These are phyloP conservation scores for Arthrobotrys iridis DNA, from an alignment of 2,329 filamentous ascomycete species.

Conservation along the genomic window DNA sequence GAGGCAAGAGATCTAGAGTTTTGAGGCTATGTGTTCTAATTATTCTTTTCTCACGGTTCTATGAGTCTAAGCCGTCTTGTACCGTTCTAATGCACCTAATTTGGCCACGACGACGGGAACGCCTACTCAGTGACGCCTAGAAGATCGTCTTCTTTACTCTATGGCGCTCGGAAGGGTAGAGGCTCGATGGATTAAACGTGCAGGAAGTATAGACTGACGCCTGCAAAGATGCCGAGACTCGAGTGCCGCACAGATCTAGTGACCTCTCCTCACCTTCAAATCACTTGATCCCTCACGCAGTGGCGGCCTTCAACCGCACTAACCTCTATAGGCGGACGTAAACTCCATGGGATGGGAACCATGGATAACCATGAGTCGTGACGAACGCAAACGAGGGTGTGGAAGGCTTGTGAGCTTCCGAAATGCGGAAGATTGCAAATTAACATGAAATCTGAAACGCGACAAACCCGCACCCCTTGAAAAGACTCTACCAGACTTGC, in stretches of 20 bases:
- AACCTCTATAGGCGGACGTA: slow-evolving; percentile 17
- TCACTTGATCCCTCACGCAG: slow-evolving; percentile 36
- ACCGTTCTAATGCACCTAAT: slow-evolving; percentile 15
- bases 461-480: slow-evolving; percentile 8
- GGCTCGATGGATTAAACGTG: neutral
- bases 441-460: slow-evolving; percentile 20
- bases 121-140: slow-evolving; percentile 11
- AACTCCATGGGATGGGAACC: slow-evolving; percentile 13
- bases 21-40: slow-evolving; percentile 5
- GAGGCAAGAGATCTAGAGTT: slow-evolving; percentile 23
- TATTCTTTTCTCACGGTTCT: neutral
- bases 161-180: neutral
- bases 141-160: neutral
- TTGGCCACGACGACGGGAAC: slow-evolving; percentile 18
- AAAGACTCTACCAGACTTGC: neutral
- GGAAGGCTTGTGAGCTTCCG: slow-evolving; percentile 39
- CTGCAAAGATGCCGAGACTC: slow-evolving; percentile 6
- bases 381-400: slow-evolving; percentile 27
- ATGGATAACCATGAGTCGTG: slow-evolving; percentile 41
- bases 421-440: slow-evolving; percentile 35
- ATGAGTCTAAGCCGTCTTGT: slow-evolving; percentile 16
- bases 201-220: neutral
- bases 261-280: slow-evolving; percentile 1
- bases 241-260: slow-evolving; percentile 18
- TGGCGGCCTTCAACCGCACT: neutral